phyloP scores from a whole-genome alignment of 1,284 basidiomycete genomes.

The Phenoliferia sp. region DNA sequence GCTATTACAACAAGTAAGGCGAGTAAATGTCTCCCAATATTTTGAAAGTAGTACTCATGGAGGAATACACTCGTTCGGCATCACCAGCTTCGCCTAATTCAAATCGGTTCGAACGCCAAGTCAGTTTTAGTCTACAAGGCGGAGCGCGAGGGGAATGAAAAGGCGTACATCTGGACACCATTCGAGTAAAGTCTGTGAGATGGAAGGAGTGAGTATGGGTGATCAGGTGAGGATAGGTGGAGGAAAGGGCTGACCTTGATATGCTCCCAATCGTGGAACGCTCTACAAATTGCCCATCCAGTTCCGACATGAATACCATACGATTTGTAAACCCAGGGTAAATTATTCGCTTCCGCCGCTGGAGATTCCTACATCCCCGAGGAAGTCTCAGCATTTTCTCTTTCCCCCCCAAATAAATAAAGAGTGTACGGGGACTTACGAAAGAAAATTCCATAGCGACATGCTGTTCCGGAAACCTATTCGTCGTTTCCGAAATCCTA shows the following conservation, averaged over 20 bases:
- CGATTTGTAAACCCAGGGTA: background rate
- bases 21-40: too few relatives aligned
- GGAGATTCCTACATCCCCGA: background rate
- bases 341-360: background rate
- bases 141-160: background rate
- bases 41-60: too few relatives aligned
- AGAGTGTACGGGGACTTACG: background rate
- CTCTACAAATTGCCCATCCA: background rate
- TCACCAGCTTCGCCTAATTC: background rate
- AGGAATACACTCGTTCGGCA: background rate
- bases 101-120: background rate
- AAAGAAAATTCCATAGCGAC: background rate
- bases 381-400: background rate
- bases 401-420: background rate
- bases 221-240: background rate
- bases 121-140: background rate
- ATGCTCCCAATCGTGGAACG: background rate
- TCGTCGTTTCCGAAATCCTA: background rate
- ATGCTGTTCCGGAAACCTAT: background rate
- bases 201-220: background rate
- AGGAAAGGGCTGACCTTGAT: background rate
- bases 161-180: background rate
- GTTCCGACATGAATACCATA: background rate
- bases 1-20: too few relatives aligned
- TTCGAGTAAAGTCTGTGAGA: background rate